Evolutionary conservation across 1,284 basidiomycete genomes (phyloP), one percentile per base, ranked within the genome.

Genomic region (Bjerkandera adusta): DNA sequence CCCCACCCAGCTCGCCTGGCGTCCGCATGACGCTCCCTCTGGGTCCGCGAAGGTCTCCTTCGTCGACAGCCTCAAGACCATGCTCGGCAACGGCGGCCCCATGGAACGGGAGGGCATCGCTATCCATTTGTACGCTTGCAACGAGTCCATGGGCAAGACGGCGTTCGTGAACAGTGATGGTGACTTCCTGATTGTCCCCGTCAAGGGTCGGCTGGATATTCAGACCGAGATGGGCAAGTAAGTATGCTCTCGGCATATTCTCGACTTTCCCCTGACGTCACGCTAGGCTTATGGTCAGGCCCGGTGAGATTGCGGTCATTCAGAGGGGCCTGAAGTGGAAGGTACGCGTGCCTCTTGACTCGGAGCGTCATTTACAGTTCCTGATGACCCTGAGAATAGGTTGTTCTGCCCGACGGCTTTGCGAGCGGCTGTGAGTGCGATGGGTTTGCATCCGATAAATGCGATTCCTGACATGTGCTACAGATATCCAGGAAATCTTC

Each of bases 1-100:
- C 49, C 78, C 83, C 0, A 83, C 82, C 8, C 83, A 85, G 54
- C 73, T 85, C 21, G 78, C 79, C n/a, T 88, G 85, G 84, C 72
- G 76, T 52, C 82, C 83, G 0, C 76, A 85, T 60, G 70, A 74
- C 25, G 64, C 85, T 30, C 81, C 81, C 3, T 41, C 67, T 0
- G 65, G 64, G n/a, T 54, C 56, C 4, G 61, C 63, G 20, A 68
- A 70, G 33, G 71, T 77, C 30, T 79, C 85, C 57, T 86, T 84
- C 54, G 67, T 84, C 27, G 68, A 79, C 32, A 81, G 83, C 2
- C 56, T 87, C 35, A 80, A 82, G 64, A 85, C 84, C 0, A 56
- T 86, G 20, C 77, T 75, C 8, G 83, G 84, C 0, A 79, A 79
- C 45, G 83, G 84, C 1, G 79, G 83, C 47, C 79, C 82, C 2